A percentile compares a stretch with the other conserved stretches of the same genome.
Evolutionary conservation across 208 protist genomes (phyloP).

Genomic region (Leishmania martiniquensis): DNA sequence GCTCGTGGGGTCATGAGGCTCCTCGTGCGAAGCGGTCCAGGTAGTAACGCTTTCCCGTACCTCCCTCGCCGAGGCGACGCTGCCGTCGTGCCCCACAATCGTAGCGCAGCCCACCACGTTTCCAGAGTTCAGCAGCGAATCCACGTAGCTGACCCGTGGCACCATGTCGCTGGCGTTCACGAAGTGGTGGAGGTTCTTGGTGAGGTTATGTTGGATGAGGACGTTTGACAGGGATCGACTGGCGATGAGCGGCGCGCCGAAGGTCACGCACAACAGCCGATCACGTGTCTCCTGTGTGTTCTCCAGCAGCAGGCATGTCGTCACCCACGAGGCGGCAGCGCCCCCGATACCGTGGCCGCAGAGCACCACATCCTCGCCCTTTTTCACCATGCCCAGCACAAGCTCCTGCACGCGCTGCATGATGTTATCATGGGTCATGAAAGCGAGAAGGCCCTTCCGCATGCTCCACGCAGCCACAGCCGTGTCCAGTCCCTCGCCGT

Average conservation of each 20-base stretch:
- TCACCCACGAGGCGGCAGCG: conserved; percentile 29
- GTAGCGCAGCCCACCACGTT: conserved; percentile 26
- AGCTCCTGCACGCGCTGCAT: conserved; percentile 16
- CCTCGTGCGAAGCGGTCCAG: conserved; percentile 24
- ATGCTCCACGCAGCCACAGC: conserved; percentile 20
- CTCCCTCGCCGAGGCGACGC: not conserved
- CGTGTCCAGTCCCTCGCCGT: not conserved
- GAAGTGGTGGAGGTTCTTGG: conserved; percentile 43
- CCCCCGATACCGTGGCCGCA: conserved; percentile 55
- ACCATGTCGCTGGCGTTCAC: conserved; percentile 52
- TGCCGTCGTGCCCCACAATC: conserved; percentile 2
- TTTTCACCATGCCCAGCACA: conserved; percentile 28
- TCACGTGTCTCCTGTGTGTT: conserved; percentile 28
- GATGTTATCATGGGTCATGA: conserved; percentile 20
- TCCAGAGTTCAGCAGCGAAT: conserved; percentile 30
- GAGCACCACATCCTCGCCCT: conserved; percentile 38
- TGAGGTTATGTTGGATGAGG: conserved; percentile 9
- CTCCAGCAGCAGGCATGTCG: conserved; percentile 40
- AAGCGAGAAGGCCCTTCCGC: conserved; percentile 20
- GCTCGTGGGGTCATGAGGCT: conserved; percentile 6
- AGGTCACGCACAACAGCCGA: conserved; percentile 50
- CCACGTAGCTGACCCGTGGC: conserved; percentile 37
- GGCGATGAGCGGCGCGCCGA: conserved; percentile 45
- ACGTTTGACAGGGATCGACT: conserved; percentile 29
- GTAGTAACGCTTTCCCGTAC: conserved; percentile 21